A percentile compares a stretch with the other conserved stretches of the same genome.
Conservation (phyloP, 192 early-diverging fungal species). For the Blastocladiella britannica region DNA sequence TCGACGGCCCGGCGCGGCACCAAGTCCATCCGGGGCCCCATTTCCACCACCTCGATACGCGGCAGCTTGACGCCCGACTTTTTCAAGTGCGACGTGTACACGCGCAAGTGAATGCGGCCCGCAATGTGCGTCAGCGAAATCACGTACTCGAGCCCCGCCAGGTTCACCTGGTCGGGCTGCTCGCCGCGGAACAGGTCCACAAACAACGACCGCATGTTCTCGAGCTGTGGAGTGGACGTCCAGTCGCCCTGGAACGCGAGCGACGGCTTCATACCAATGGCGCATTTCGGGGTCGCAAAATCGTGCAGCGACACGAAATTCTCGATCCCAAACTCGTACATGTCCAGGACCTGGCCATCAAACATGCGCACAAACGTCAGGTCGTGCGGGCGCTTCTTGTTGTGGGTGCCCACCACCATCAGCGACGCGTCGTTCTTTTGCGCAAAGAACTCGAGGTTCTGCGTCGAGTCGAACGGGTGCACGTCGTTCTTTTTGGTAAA, state of each 20-base stretch:
- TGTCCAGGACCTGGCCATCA: conserved; percentile 82
- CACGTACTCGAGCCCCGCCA: conserved; percentile 74
- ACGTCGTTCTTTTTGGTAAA: conserved; percentile 90
- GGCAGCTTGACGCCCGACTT: conserved; percentile 72
- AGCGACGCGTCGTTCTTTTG: conserved; percentile 87
- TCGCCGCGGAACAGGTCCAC: conserved; percentile 81
- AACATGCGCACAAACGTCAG: conserved; percentile 77
- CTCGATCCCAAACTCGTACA: conserved; percentile 80
- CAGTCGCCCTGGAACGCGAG: conserved; percentile 86
- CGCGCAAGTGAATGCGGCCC: conserved; percentile 52
- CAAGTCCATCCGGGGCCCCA: conserved; percentile 79
- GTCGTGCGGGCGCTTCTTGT: conserved; percentile 92
- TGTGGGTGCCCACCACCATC: conserved; percentile 73
- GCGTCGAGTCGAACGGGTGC: conserved; percentile 87
- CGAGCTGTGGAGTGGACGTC: conserved; percentile 41
- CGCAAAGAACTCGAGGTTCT: conserved; percentile 78
- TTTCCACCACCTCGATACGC: conserved; percentile 74
- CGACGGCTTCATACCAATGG: conserved; percentile 69
- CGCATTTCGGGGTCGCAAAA: conserved; percentile 50
- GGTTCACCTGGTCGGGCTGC: conserved; percentile 45
- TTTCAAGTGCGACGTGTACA: conserved; percentile 63
- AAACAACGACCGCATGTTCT: conserved; percentile 59
- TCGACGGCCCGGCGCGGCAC: conserved; percentile 46
- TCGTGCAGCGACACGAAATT: conserved; percentile 42
- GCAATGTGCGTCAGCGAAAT: conserved; percentile 59